A percentile compares a stretch with the other conserved stretches of the same genome.
These are phyloP conservation scores for Ustilago hordei DNA, from an alignment of 1,284 basidiomycete species.

Conservation along the genomic window DNA sequence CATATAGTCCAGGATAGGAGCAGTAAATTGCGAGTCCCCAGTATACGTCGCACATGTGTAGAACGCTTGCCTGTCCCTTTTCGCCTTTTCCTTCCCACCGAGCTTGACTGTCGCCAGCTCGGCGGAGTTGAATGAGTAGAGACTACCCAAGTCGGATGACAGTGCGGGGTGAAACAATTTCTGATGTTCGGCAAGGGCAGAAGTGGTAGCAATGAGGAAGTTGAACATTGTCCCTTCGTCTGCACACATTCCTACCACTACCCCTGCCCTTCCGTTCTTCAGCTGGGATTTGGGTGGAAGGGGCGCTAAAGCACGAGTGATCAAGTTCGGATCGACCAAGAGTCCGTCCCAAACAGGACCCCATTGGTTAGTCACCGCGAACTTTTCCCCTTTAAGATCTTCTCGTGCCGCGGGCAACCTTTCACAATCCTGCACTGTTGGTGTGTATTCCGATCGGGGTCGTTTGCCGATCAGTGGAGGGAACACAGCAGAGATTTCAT, in stretches of 20 bases:
- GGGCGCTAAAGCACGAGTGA: constrained; percentile 20
- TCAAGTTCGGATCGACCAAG: constrained; percentile 32
- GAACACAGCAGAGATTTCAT: constrained; percentile 27
- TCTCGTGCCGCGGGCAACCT: constrained; percentile 31
- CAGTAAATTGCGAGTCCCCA: constrained; percentile 51
- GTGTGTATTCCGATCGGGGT: constrained; percentile 43
- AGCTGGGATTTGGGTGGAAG: constrained; percentile 26
- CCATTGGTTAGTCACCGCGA: constrained; percentile 38
- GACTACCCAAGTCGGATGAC: constrained; percentile 21
- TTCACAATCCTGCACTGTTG: constrained; percentile 3
- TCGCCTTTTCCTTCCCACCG: constrained; percentile 20
- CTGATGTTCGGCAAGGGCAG: constrained; percentile 31
- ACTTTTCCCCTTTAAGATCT: constrained; percentile 7
- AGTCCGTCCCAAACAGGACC: constrained; percentile 55
- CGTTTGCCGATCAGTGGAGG: constrained; percentile 35
- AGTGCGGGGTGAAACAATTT: constrained; percentile 23
- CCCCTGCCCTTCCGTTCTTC: constrained; percentile 38
- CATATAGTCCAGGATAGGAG: constrained; percentile 45
- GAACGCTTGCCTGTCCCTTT: constrained; percentile 25
- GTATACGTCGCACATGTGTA: constrained; percentile 52
- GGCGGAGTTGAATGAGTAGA: constrained; percentile 30
- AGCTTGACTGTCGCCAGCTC: constrained; percentile 3
- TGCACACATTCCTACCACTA: constrained; percentile 45
- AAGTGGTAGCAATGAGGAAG: constrained; percentile 36
- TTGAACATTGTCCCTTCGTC: constrained; percentile 61